phyloP scores from a whole-genome alignment of 352 stramenopile genomes.

The Phytopythium boreale region DNA sequence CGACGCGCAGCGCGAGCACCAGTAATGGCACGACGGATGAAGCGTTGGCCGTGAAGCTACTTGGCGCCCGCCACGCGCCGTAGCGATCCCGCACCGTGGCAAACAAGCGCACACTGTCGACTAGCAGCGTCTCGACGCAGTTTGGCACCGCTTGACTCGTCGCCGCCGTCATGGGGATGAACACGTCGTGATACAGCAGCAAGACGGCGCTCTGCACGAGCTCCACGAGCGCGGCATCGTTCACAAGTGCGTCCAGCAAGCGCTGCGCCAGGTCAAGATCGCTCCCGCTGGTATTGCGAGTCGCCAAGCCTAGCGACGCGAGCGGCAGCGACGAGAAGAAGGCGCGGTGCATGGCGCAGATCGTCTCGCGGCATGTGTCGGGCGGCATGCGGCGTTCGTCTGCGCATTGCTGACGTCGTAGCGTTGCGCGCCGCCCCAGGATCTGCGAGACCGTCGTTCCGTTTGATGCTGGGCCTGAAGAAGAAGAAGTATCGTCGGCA shows the following conservation, averaged over 20 bases:
- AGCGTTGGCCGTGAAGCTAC: constrained; percentile 6
- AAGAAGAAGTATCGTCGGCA: background rate
- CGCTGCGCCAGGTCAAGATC: constrained; percentile 21
- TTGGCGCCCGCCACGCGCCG: constrained; percentile 16
- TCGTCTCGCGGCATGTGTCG: constrained; percentile 23
- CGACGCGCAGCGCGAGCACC: constrained; percentile 55
- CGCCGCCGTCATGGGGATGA: constrained; percentile 9
- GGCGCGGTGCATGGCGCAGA: constrained; percentile 40
- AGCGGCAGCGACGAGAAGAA: constrained; percentile 52
- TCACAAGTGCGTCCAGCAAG: constrained; percentile 26
- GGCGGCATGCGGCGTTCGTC: constrained; percentile 35
- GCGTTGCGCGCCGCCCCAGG: constrained; percentile 28
- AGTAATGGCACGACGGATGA: constrained; percentile 33
- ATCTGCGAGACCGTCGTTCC: constrained; percentile 20
- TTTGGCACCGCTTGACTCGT: background rate
- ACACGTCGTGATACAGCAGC: constrained; percentile 46
- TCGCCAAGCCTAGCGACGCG: constrained; percentile 32
- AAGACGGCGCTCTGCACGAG: constrained; percentile 30
- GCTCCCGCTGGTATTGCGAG: constrained; percentile 4
- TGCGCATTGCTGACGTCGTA: constrained; percentile 39
- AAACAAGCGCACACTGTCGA: constrained; percentile 38
- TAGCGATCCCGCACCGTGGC: constrained; percentile 11
- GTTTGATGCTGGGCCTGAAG: background rate
- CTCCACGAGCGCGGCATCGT: constrained; percentile 19
- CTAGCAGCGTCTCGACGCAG: constrained; percentile 40